Base-by-base conservation (phyloP, 441 rosid genomes). In the Erodium trifolium region DNA sequence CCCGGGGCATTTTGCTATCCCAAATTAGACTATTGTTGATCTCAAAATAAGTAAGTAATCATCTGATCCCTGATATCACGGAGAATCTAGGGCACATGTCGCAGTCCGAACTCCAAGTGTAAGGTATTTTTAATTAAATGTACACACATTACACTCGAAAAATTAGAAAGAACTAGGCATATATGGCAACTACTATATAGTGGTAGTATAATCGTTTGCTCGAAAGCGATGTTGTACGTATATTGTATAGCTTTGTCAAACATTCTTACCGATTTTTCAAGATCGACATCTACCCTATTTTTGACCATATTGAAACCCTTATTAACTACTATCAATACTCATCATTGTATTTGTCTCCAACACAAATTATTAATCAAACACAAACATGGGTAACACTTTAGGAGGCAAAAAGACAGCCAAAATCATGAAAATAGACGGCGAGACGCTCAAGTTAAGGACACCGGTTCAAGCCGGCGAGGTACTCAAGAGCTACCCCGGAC, bases 391-490 rank as follows among this genome's bases (percentile, higher is more conserved):
- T 7, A 93, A 93, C 82, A 75, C 82, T 80, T 73, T 93, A 17
- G 92, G 87, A 19, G 81, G 85, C 70, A 89, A 80, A 71, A 88
- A 73, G 70, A 77, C 83, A 0, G 82, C 80, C 0, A 92, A 88
- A 70, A 78, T 94, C 29, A 94, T 94, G 97, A 94, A 87, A 75
- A 87, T 90, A 65, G 79, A 68, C 60, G 99, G 99, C 0, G 97
- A 94, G 79, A 87, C 92, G 12, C 39, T 88, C 35, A 92, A 89
- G 82, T 63, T 92, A 19, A 86, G 80, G 83, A 85, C 93, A 0
- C 99, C 99, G 12, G 85, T 86, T 64, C 84, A 70, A 14, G 96
- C 93, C 18, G 85, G 81, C 11, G 90, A 85, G 34, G 90, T 87
- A 10, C 69, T 86, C 1, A 80, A 79, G 66, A 88, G 85, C 67